Base-by-base conservation (phyloP, 1,284 basidiomycete species). In the Boletus calvinii region DNA sequence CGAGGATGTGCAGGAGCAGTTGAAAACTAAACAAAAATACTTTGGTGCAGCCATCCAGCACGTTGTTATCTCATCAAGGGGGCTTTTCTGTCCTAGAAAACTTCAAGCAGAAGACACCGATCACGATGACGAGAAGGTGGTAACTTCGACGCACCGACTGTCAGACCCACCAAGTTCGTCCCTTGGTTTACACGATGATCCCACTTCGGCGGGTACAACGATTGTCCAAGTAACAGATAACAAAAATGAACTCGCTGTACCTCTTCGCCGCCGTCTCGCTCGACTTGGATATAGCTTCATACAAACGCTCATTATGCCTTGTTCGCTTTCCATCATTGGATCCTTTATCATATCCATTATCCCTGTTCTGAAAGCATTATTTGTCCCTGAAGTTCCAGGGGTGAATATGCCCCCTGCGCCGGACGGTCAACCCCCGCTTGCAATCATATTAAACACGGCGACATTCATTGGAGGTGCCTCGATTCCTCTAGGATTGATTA, bases 361-460 rank as follows among this genome's bases (percentile, higher is more conserved):
- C 1, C 77, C 77, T 1, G 76, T 78, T 1, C 75, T 93, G 51
- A 92, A 92, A 64, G 87, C 81, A 0, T 75, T 93, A 6, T 89
- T 93, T 58, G 74, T 85, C 1, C 54, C 71, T 24, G 56, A 42
- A 8, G 75, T 84, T 1, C 69, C 77, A 0, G 76, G 75, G 1
- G 74, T 70, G 0, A 67, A 76, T 30, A 83, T 88, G 41, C 79
- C 81, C 1, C 67, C 75, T 26, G 87, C 84, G 0, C 90, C 90
- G 0, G 89, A 92, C 59, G 87, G 85, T 0, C 77, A 82, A 54
- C 88, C 90, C 1, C 90, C 90, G 0, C 76, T 92, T 15, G 77
- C 82, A 0, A 84, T 89, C 58, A 53, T 89, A 29, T 63, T 85
- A 38, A 83, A 89, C 53, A 83, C 85, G 0, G 72, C 84, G 0